Evolutionary conservation across 2,329 filamentous ascomycete genomes (phyloP), one percentile per base, ranked within the genome.

Genomic region (Fusarium poae): DNA sequence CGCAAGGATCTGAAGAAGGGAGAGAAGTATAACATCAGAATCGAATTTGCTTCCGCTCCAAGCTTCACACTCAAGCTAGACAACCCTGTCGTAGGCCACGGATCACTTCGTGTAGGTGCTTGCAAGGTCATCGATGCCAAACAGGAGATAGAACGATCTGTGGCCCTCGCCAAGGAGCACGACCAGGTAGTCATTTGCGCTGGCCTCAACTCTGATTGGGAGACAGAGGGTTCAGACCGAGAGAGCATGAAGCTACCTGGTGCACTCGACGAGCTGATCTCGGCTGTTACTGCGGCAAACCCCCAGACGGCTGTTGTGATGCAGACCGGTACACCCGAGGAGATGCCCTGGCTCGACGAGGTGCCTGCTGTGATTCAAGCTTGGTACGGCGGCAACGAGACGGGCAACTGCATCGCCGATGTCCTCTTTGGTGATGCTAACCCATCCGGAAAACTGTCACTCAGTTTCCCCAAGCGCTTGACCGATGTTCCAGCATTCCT

Each of bases 301-400:
- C 82, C 89, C 5, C 89, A 89, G 57, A 90, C 91, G 2, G 87
- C 88, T 2, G 87, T 96, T 3, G 89, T 94, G 3, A 88, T 92
- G 75, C 92, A 94, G 72, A 92, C 91, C 0, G 92, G 92, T 35
- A 93, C 91, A 0, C 92, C 92, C 0, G 86, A 92, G 25, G 83
- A 86, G 56, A 90, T 93, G 89, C 90, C 91, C 1, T 92, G 90
- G 90, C 82, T 87, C 2, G 76, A 81, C 18, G 78, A 84, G 32
- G 86, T 87, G 3, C 77, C 79, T 10, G 87, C 89, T 3, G 81
- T 94, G 3, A 75, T 94, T 2, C 91, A 95, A 74, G 92, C 92
- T 10, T 96, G 92, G 92, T 96, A 94, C 74, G 91, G 92, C 63
- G 92, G 93, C n/a, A 93, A 96, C 74, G 92, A 96, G 80, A 91